These are phyloP conservation scores for Paramecium primaurelia DNA, from an alignment of 73 alveolate species.

Conservation along the genomic window DNA sequence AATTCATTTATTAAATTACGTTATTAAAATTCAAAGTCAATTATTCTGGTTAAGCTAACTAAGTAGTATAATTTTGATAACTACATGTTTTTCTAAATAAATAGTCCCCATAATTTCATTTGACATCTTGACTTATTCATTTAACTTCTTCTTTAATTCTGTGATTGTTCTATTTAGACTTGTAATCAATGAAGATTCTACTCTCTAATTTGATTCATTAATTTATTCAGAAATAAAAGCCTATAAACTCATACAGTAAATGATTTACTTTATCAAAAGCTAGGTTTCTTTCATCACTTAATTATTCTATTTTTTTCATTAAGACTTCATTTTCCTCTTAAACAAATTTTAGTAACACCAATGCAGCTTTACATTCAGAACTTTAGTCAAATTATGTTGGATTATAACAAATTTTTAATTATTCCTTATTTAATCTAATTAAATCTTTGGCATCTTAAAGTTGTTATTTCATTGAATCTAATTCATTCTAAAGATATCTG, in stretches of 20 bases:
- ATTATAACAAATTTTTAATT: conserved; percentile 24
- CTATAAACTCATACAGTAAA: not conserved
- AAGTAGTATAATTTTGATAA: not conserved
- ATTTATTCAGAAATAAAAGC: conserved; percentile 26
- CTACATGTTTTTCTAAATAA: conserved; percentile 29
- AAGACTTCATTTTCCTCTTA: not conserved
- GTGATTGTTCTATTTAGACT: not conserved
- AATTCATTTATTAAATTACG: not conserved
- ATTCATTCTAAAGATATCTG: not conserved
- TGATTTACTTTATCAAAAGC: conserved; percentile 21
- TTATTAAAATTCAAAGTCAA: not conserved
- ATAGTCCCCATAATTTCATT: not conserved
- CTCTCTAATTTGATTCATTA: conserved; percentile 14
- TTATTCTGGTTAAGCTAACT: not conserved
- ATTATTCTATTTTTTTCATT: not conserved
- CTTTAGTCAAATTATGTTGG: not conserved
- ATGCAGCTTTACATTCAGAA: conserved; percentile 30
- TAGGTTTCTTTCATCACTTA: not conserved
- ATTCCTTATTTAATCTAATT: not conserved
- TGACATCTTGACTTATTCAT: not conserved
- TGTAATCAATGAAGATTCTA: not conserved
- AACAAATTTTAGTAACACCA: not conserved
- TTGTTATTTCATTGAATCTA: not conserved
- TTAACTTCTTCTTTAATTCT: not conserved
- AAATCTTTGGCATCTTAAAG: not conserved